Evolutionary conservation across 768 basidiomycete genomes (phyloP).

Genomic region (Fibroporia radiculosa): DNA sequence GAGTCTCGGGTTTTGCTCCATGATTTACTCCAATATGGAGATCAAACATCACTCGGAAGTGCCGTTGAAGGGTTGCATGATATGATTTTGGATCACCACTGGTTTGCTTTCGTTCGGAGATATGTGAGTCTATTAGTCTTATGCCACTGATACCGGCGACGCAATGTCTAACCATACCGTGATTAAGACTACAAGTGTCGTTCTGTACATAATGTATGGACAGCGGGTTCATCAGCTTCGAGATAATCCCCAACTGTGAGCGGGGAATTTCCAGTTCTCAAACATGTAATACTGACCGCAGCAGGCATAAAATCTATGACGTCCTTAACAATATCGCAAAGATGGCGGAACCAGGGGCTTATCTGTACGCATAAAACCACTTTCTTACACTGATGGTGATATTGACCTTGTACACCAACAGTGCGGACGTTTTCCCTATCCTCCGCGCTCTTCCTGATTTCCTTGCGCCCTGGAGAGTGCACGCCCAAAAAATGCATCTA

Average conservation of each 20-base stretch:
- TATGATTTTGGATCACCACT: constrained; percentile 16
- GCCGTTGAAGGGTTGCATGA: neutral
- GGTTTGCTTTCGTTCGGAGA: constrained; percentile 23
- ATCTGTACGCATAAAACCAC: constrained; percentile 12
- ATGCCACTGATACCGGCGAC: neutral
- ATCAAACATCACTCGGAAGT: neutral
- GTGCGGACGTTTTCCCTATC: constrained; percentile 19
- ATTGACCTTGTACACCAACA: neutral
- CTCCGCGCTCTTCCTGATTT: constrained; percentile 21
- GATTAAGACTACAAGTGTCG: constrained; percentile 2
- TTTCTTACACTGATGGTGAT: neutral
- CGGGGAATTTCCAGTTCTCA: neutral
- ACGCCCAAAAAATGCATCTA: constrained; percentile 20
- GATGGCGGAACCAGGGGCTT: constrained; percentile 21
- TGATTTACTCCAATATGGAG: constrained; percentile 18
- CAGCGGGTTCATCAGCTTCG: constrained; percentile 1
- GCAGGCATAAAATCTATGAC: constrained; percentile 19
- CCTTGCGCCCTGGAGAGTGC: constrained; percentile 20
- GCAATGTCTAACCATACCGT: neutral
- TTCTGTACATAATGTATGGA: constrained; percentile 1
- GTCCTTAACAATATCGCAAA: constrained; percentile 18
- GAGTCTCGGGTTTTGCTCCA: constrained; percentile 21
- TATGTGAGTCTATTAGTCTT: no score
- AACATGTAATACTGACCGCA: neutral
- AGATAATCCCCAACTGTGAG: neutral